Evolutionary conservation across 345 rosid genomes (phyloP), one percentile per base, ranked within the genome.

Genomic region (Eucalyptus virginea): DNA sequence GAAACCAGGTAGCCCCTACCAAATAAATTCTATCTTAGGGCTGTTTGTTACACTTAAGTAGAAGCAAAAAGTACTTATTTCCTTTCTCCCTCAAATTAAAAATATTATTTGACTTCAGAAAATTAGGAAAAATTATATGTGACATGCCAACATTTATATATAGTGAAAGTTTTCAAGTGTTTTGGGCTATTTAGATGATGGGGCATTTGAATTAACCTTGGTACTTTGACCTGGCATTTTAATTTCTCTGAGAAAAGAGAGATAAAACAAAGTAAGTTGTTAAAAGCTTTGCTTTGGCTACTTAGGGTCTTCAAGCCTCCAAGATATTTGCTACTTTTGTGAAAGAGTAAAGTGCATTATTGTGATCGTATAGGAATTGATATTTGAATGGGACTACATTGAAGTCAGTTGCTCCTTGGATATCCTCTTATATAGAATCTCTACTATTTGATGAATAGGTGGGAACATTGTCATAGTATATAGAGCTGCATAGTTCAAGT

Each of bases 1-100:
- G 90, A 98, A 94, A 92, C 95, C 93, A 88, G 99, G 99, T 96
- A 94, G 54, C 30, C 49, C 54, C 34, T 45, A 62, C 48, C 50
- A 17, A 42, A 47, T 24, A 47, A 40, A 28, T 52, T 50, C 51
- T 50, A 54, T 47, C 16, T 47, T n/a, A 18, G 87, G 52, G 37
- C 58, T n/a, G 30, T 86, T 50, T 50, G 60, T 23, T 37, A 72
- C 26, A 37, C 81, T 72, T 72, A 72, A 72, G 44, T 21, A 18
- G 13, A 72, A 37, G 81, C 81, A 37, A 72, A 69, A 72, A 6
- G 15, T 9, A 37, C 26, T 18, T 72, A 6, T 37, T 72, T 37
- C 37, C 81, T 34, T 34, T 10, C 44, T 34, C 26, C 24, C 81
- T 19, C 21, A 34, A 34, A 19, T 3, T n/a, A 15, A 67, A 32